These are phyloP conservation scores for Beauveria scarabaeidicola DNA, from an alignment of 2,329 filamentous ascomycete genomes.

Conservation along the genomic window DNA sequence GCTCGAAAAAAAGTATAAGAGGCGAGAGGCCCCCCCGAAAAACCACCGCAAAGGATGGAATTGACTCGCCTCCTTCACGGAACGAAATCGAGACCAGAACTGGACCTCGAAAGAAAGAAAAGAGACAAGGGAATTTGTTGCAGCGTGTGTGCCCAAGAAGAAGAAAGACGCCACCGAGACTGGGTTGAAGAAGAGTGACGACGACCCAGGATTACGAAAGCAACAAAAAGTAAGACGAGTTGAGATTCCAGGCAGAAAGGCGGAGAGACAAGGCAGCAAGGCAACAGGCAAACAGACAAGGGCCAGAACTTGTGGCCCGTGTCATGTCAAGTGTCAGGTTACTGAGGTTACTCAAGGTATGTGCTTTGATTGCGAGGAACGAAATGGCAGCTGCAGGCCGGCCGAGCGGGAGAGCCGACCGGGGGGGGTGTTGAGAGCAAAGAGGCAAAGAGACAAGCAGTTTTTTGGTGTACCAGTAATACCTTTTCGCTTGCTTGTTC, in stretches of 20 bases:
- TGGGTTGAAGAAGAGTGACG: not conserved
- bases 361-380: not conserved
- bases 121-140: not conserved
- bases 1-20: slow-evolving; percentile 25
- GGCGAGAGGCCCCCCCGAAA: slow-evolving; percentile 17
- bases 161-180: not conserved
- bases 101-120: not conserved
- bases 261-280: not conserved
- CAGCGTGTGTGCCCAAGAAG: not conserved
- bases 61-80: slow-evolving; percentile 11
- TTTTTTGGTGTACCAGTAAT: too few species aligned
- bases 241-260: slow-evolving; percentile 2
- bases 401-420: not conserved
- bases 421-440: too few species aligned
- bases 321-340: not conserved
- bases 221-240: not conserved
- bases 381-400: too few species aligned
- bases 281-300: not conserved
- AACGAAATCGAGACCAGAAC: slow-evolving; percentile 1
- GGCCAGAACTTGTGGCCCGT: not conserved
- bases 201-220: slow-evolving; percentile 6
- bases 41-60: slow-evolving; percentile 6
- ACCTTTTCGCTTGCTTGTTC: not conserved
- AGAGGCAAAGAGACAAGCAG: too few species aligned
- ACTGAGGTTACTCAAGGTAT: not conserved